Percentiles rank a stretch among this genome's conserved stretches.
These are phyloP conservation scores for Colletotrichum sidae DNA, from an alignment of 2,329 filamentous ascomycete species.

Conservation along the genomic window DNA sequence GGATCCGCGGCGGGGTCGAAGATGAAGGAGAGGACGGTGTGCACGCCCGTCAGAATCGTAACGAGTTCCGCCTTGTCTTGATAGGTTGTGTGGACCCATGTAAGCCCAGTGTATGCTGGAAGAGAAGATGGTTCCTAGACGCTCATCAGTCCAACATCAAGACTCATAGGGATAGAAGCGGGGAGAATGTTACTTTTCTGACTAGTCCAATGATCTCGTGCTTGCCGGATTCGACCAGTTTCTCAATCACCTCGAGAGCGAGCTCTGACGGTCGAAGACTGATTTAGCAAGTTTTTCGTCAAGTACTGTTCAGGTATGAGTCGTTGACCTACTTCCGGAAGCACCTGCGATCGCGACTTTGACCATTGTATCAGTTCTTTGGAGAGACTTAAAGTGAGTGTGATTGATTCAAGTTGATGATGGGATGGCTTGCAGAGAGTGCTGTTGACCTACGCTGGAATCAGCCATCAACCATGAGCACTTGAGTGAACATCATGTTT, in stretches of 20 bases:
- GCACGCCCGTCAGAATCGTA: conserved; percentile 54
- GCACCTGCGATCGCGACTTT: conserved; percentile 35
- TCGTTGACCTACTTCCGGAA: conserved; percentile 24
- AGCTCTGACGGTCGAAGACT: conserved; percentile 26
- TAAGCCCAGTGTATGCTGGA: conserved; percentile 44
- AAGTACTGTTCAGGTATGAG: not conserved
- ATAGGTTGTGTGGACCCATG: conserved; percentile 59
- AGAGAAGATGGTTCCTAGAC: conserved; percentile 37
- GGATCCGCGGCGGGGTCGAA: conserved; percentile 46
- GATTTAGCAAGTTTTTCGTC: not conserved
- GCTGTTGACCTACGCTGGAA: too few relatives aligned
- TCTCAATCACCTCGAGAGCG: conserved; percentile 39
- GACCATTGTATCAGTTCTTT: conserved; percentile 1
- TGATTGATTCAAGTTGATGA: too few relatives aligned
- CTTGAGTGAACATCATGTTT: too few relatives aligned
- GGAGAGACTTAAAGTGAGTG: too few relatives aligned
- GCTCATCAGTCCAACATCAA: not conserved
- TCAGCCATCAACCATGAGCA: too few relatives aligned
- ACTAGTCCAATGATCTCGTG: conserved; percentile 43
- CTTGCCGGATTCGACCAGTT: conserved; percentile 31
- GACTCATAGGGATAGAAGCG: too few relatives aligned
- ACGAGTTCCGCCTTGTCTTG: conserved; percentile 51
- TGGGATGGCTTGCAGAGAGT: too few relatives aligned
- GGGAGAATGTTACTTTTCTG: conserved; percentile 38
- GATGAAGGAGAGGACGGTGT: conserved; percentile 66